phyloP scores from a whole-genome alignment of 2,329 filamentous ascomycete genomes.

The Clarireedia monteithiana region DNA sequence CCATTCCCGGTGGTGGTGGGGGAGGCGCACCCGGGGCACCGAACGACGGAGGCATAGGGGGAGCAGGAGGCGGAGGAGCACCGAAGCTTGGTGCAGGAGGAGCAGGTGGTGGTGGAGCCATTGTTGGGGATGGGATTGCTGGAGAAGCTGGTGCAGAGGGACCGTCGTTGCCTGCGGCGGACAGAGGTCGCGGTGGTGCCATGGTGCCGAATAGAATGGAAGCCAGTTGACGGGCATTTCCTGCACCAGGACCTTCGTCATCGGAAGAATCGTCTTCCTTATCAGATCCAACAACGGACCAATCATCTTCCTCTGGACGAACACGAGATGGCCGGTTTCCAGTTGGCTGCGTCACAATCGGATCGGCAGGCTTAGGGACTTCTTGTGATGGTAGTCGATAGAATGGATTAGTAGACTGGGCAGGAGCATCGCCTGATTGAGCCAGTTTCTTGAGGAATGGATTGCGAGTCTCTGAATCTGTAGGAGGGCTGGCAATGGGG shows the following conservation, averaged over 20 bases:
- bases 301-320: constrained; percentile 66
- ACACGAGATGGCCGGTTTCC: constrained; percentile 43
- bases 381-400: constrained; percentile 68
- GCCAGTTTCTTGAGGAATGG: constrained; percentile 90
- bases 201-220: constrained; percentile 96
- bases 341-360: constrained; percentile 35
- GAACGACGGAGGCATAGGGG: constrained; percentile 36
- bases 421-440: constrained; percentile 46
- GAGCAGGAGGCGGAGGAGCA: constrained; percentile 34
- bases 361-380: constrained; percentile 36
- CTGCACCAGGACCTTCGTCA: constrained; percentile 72
- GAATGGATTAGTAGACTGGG: constrained; percentile 90
- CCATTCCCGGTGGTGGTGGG: constrained; percentile 27
- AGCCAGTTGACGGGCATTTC: constrained; percentile 83
- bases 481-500: constrained; percentile 40
- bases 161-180: constrained; percentile 66
- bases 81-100: constrained; percentile 40
- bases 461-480: constrained; percentile 78
- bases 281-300: constrained; percentile 72
- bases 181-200: constrained; percentile 84
- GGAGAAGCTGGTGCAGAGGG: constrained; percentile 35
- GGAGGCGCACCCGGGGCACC: constrained; percentile 36
- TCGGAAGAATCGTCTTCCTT: constrained; percentile 65
- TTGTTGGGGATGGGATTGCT: constrained; percentile 32
- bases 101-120: constrained; percentile 36